Conservation (phyloP, 345 rosid species). For the Dipteronia dyeriana region DNA sequence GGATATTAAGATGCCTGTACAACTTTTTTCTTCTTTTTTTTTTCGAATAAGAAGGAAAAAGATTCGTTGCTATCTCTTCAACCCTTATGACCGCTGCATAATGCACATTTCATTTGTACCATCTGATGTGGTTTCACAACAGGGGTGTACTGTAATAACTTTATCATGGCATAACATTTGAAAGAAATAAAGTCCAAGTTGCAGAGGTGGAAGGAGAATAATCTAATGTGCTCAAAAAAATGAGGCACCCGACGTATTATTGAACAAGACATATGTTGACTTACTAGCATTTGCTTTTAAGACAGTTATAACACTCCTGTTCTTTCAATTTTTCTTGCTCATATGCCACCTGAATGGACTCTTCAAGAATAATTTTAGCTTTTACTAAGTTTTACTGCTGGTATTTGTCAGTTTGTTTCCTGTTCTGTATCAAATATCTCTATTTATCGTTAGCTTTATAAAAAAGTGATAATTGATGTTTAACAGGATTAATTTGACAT, state of each 20-base stretch:
- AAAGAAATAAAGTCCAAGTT: not conserved
- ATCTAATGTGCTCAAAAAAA: not conserved
- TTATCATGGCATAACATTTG: not conserved
- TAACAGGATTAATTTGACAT: conserved; percentile 59
- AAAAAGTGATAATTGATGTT: conserved; percentile 6
- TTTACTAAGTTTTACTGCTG: not conserved
- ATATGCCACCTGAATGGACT: not conserved
- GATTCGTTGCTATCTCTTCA: not conserved
- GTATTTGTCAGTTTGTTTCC: conserved; percentile 11
- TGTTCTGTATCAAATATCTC: not conserved
- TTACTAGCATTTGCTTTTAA: not conserved
- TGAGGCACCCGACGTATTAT: not conserved
- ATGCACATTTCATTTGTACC: not conserved
- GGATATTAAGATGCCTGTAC: not conserved
- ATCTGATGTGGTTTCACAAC: not conserved
- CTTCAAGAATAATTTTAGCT: not conserved
- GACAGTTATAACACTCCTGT: not conserved
- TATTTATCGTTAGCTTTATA: not conserved
- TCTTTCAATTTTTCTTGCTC: not conserved
- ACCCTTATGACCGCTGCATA: not conserved
- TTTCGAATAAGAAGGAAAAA: not conserved
- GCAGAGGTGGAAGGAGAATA: not conserved
- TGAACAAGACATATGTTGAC: not conserved
- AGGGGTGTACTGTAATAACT: not conserved
- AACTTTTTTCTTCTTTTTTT: not conserved